Evolutionary conservation across 31 red algal genomes (phyloP), one percentile per base, ranked within the genome.

Genomic region (Odonthalia washingtoniensis): DNA sequence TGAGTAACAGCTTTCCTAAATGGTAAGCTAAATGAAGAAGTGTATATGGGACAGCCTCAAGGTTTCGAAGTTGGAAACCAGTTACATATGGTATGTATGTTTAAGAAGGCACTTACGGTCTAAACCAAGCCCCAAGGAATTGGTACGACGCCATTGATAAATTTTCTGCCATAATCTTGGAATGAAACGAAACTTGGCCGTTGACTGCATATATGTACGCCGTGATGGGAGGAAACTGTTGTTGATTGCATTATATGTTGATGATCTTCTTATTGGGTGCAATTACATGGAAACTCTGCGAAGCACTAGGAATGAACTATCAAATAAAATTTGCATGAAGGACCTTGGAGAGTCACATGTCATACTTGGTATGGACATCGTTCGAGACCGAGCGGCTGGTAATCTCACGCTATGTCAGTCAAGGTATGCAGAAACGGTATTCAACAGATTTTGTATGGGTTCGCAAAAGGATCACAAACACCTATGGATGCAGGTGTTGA

Each of bases 1-100:
- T 72, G 70, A 1, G 73, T 49, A 38, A 76, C 83, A 62, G 68
- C 70, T 28, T 87, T 87, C 1, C 28, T 74, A 38, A 87, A 87
- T 2, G 72, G 70, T 6, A 70, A 76, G 12, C 70, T 61, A n/a
- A 42, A 87, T 1, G 70, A 63, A 46, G 38, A n/a, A n/a, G n/a
- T n/a, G n/a, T n/a, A n/a, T n/a, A n/a, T n/a, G n/a, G n/a, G n/a
- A n/a, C n/a, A n/a, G 27, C 81, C 64, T 0, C 0, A 84, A 4
- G 81, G 81, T 0, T 73, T 84, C 2, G 0, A n/a, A n/a, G 32
- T 52, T 26, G 37, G 5, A 1, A 30, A 77, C 1, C n/a, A 14
- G 16, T n/a, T n/a, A n/a, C 45, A 82, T 28, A 31, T 65, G 16
- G 78, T 82, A 14, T 82, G 78, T 40, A 49, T 34, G 2, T 74